Base-by-base conservation (phyloP, 768 basidiomycete species). In the Sarcomyxa edulis region DNA sequence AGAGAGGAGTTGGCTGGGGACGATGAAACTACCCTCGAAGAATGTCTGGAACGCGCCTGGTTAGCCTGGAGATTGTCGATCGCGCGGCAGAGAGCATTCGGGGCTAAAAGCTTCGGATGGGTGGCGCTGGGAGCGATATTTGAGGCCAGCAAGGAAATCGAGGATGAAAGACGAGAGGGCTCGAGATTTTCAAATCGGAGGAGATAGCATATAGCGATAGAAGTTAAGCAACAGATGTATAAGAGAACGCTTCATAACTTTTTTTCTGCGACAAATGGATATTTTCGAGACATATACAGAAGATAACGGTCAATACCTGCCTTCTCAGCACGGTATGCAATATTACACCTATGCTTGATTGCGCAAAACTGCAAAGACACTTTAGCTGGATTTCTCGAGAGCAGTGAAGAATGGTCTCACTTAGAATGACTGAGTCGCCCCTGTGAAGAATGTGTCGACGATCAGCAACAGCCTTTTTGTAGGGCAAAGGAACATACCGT, bases 351-450 rank as follows among this genome's bases (percentile, higher is more conserved):
- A 83, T 48, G 81, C 76, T 58, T 83, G 81, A 54, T 85, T 84
- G 48, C 86, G 84, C 45, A 88, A 67, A 52, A 89, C 86, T 88
- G 30, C 28, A 34, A 21, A 51, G 10, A 59, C 33, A 37, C 62
- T 62, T 10, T 27, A 67, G 46, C 21, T 38, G 24, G 7, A 25
- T 15, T 5, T 19, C 56, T 53, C 38, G 53, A 35, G 46, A 56
- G 49, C 44, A 50, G 44, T 21, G 10, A 10, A 31, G n/a, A 28
- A 9, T 36, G 35, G 19, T 74, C 86, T 72, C 51, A 97, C 95
- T 87, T 37, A 98, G 74, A 48, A 99, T 96, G 10, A 99, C 96
- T 18, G 95, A 98, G 62, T 98, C 95, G 16, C 96, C 96, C 32
- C 94, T 92, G 50, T 19, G 32, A 46, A 39, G 23, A n/a, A n/a